Base-by-base conservation (phyloP, 2,329 filamentous ascomycete genomes). In the Whalleya microplaca region DNA sequence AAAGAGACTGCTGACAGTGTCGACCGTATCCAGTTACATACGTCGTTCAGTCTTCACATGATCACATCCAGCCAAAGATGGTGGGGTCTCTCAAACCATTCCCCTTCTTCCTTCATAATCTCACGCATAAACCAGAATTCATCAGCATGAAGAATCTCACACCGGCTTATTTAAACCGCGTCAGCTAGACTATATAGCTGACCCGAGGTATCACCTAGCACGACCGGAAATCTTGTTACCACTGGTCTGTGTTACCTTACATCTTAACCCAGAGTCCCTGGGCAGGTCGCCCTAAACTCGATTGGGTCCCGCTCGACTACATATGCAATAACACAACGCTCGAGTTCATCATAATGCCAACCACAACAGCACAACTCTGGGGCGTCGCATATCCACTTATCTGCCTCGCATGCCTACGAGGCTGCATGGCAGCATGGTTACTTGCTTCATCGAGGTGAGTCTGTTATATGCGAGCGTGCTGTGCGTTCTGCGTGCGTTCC, bases 131-230 rank as follows among this genome's bases (percentile, higher is more conserved):
- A 32, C 52, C 48, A 48, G 42, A 52, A 51, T 53, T 63, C 64
- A 62, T 60, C 52, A 37, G 32, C 32, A 37, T 37, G 32, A 37
- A 63, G 57, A 66, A 62, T 69, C 67, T 69, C 63, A 68, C 67
- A 69, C 67, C 66, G 65, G 63, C 42, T 62, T 51, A 55, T 66
- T 66, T 62, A 64, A 59, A 63, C 55, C 58, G 61, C 56, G 62
- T 64, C 64, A 64, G 61, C 62, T 65, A 67, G 61, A 61, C 58
- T 37, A 37, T 37, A 37, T 37, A 37, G 8, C 32, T 37, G 47
- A 37, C 47, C 53, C 41, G 49, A 46, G 3, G 12, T 21, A 32
- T 40, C 55, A 41, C 55, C 64, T 64, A 68, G 68, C 65, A 49
- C 59, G 54, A 53, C 54, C 40, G 41, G 41, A 42, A 37, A 53